Percentiles rank a stretch among this genome's conserved stretches.
Evolutionary conservation across 2,329 filamentous ascomycete genomes (phyloP).

Genomic region (Venturia pyrina): DNA sequence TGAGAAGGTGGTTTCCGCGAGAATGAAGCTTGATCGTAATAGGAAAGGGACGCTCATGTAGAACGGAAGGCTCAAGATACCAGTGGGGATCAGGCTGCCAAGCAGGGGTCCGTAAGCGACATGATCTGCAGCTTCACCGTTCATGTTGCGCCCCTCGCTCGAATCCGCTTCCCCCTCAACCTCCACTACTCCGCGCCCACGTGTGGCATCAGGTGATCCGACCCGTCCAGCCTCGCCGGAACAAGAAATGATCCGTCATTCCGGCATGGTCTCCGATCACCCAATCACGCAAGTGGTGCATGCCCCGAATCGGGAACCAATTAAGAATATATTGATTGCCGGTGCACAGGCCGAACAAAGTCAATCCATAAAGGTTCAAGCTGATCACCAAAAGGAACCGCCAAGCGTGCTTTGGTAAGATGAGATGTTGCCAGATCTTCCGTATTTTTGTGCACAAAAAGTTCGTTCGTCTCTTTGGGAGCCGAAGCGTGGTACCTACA

Average conservation of each 20-base stretch:
- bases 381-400: not conserved
- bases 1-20: not conserved
- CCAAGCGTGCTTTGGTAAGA: not conserved
- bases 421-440: no score
- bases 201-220: not conserved
- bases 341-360: not conserved
- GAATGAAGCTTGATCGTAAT: not conserved
- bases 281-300: not conserved
- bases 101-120: not conserved
- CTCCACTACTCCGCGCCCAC: not conserved
- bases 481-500: not conserved
- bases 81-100: not conserved
- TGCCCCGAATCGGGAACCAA: not conserved
- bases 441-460: no score
- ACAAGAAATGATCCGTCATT: not conserved
- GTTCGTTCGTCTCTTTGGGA: no score
- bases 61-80: not conserved
- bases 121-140: not conserved
- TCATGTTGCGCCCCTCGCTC: not conserved
- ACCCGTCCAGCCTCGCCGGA: not conserved
- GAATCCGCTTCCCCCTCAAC: not conserved
- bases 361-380: not conserved
- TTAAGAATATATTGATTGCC: not conserved
- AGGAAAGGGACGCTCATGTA: not conserved
- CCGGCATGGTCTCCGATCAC: not conserved